A percentile compares a stretch with the other conserved stretches of the same genome.
These are phyloP conservation scores for Kluyveromyces marxianus DNA, from an alignment of 1,139 yeast genomes.

Conservation along the genomic window DNA sequence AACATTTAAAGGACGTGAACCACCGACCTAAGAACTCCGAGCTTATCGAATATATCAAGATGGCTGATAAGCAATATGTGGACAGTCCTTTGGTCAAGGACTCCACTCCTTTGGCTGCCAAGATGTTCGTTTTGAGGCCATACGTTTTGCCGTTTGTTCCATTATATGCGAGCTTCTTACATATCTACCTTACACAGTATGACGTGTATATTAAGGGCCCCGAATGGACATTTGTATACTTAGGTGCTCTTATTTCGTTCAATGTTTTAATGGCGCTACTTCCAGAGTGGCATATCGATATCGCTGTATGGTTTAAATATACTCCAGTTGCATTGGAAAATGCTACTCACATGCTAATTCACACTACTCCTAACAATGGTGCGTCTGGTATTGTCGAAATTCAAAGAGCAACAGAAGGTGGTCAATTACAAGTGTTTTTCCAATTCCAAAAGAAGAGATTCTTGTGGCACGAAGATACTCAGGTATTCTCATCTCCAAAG, in stretches of 20 bases:
- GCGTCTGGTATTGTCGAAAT: slow-evolving; percentile 71
- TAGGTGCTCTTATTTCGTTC: slow-evolving; percentile 65
- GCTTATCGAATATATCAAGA: slow-evolving; percentile 5
- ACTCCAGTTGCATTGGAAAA: slow-evolving; percentile 40
- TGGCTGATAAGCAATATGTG: slow-evolving; percentile 27
- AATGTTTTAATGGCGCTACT: slow-evolving; percentile 76
- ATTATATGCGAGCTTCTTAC: slow-evolving; percentile 67
- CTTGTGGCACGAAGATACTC: slow-evolving; percentile 49
- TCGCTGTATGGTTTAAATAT: slow-evolving; percentile 69
- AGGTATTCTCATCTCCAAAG: slow-evolving; percentile 70
- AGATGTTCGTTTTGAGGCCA: slow-evolving; percentile 54
- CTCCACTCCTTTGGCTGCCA: slow-evolving; percentile 61
- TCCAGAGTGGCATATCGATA: slow-evolving; percentile 89
- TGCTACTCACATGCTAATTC: slow-evolving; percentile 66
- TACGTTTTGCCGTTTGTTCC: slow-evolving; percentile 80
- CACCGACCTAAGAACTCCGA: neutral
- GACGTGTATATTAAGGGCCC: slow-evolving; percentile 74
- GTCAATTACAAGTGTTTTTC: slow-evolving; percentile 65
- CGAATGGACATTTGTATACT: slow-evolving; percentile 78
- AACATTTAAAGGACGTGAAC: neutral
- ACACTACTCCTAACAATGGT: slow-evolving; percentile 83
- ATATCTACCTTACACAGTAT: slow-evolving; percentile 63
- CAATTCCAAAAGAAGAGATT: slow-evolving; percentile 89
- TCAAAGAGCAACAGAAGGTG: slow-evolving; percentile 50
- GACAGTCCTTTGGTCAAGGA: slow-evolving; percentile 34